Base-by-base conservation (phyloP, 371 early-diverging fungal species). In the Coemansia sp. region DNA sequence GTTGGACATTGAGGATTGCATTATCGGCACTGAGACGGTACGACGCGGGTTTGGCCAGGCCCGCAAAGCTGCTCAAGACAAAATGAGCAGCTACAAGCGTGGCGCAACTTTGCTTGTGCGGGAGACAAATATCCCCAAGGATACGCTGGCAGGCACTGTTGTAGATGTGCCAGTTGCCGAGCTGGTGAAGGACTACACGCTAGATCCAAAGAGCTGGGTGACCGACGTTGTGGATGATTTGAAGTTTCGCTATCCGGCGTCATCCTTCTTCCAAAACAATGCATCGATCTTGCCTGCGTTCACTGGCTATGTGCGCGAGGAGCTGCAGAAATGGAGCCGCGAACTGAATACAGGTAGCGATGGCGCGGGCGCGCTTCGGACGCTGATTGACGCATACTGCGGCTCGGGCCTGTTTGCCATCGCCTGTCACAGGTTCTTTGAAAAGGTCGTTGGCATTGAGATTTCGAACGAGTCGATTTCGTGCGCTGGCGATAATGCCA, bases 241-340 rank as follows among this genome's bases (percentile, higher is more conserved):
- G 16, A 65, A 76, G 43, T 78, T 85, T 54, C 69, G 67, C 35
- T 77, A 69, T 56, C 76, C 77, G 0, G 69, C 82, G 47, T 82
- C 85, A 8, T 80, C 82, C n/a, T 88, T 88, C 65, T 88, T 85
- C 78, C 89, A 88, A 61, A 82, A 81, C 78, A 87, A 88, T 69
- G 77, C 81, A 48, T 81, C 82, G 45, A 84, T 87, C 42, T 63
- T 88, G 45, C 84, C 86, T 0, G 76, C 77, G 4, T 76, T 87
- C 48, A 81, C 81, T 12, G 74, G 80, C 1, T 81, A 85, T 70
- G 81, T 85, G 61, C 77, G 76, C 64, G 72, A 51, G 51, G 78
- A 78, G 65, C 80, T 80, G 65, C 76, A 53, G 33, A 69, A 51
- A 49, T 72, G 69, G 71, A 40, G 67, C 66, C 2, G 49, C 47